Percentiles rank a stretch among this genome's conserved stretches.
Evolutionary conservation across 1,139 yeast genomes (phyloP).

Genomic region (Maudiozyma humilis): DNA sequence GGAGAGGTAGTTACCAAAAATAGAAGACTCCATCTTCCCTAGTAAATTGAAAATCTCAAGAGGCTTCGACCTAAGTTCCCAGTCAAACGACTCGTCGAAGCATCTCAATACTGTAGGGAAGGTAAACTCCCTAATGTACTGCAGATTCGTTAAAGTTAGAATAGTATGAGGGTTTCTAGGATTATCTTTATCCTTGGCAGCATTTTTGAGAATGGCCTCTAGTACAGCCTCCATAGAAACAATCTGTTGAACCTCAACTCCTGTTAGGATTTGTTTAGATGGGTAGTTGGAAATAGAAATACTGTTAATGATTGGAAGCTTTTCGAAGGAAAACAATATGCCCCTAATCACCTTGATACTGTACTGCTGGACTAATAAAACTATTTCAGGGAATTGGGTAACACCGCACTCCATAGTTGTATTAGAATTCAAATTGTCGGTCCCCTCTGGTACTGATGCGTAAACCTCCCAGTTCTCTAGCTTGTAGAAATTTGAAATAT

Average conservation of each 20-base stretch:
- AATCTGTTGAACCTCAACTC: constrained; percentile 43
- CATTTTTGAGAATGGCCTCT: constrained; percentile 43
- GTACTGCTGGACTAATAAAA: constrained; percentile 36
- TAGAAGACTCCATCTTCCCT: constrained; percentile 42
- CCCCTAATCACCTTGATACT: constrained; percentile 34
- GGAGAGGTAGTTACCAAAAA: constrained; percentile 44
- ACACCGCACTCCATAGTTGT: constrained; percentile 34
- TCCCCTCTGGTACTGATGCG: constrained; percentile 14
- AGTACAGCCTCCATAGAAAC: constrained; percentile 43
- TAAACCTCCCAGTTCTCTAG: constrained; percentile 39
- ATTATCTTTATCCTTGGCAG: constrained; percentile 34
- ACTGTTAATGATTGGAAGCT: constrained; percentile 34
- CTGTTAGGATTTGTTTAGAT: constrained; percentile 37
- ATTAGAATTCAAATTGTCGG: constrained; percentile 1
- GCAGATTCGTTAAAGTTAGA: constrained; percentile 45
- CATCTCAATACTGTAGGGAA: constrained; percentile 42
- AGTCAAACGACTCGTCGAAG: constrained; percentile 43
- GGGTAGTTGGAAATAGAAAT: constrained; percentile 36
- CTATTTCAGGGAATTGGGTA: constrained; percentile 41
- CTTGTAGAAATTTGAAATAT: constrained; percentile 37
- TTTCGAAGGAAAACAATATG: constrained; percentile 29
- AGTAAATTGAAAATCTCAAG: constrained; percentile 38
- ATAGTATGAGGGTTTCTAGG: constrained; percentile 35
- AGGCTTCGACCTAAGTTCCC: constrained; percentile 35
- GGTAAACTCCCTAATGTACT: constrained; percentile 37